These are phyloP conservation scores for Neurospora sp. DNA, from an alignment of 495 filamentous ascomycete species.

Conservation along the genomic window DNA sequence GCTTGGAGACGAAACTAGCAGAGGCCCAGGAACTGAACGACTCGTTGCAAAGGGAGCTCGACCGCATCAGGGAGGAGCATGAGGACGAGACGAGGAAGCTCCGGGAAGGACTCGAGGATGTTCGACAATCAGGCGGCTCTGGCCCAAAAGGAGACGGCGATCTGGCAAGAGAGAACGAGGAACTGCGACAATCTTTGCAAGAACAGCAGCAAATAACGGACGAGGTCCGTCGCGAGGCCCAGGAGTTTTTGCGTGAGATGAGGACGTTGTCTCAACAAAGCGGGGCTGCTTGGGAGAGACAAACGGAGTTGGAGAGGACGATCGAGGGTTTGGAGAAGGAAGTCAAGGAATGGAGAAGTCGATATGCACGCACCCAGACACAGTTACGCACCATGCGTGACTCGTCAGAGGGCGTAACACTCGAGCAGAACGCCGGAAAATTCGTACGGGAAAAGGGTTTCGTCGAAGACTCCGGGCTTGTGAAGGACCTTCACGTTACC, in stretches of 20 bases:
- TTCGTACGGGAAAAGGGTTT: constrained; percentile 62
- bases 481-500: constrained; percentile 87
- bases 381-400: constrained; percentile 74
- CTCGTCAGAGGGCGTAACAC: constrained; percentile 62
- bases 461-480: constrained; percentile 59
- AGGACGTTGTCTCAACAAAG: constrained; percentile 70
- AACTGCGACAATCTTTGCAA: constrained; percentile 56
- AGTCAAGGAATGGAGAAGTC: constrained; percentile 77
- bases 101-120: constrained; percentile 52
- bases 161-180: constrained; percentile 62
- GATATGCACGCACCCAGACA: constrained; percentile 78
- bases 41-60: constrained; percentile 66
- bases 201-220: constrained; percentile 79
- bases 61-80: constrained; percentile 59
- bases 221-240: constrained; percentile 77
- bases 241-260: constrained; percentile 83
- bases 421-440: constrained; percentile 54
- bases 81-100: constrained; percentile 52
- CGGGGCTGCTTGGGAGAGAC: constrained; percentile 66
- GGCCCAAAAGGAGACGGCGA: constrained; percentile 38
- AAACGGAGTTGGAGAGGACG: constrained; percentile 63
- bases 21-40: constrained; percentile 70
- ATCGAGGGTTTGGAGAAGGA: constrained; percentile 69
- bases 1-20: constrained; percentile 68
- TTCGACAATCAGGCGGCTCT: constrained; percentile 21